Base-by-base conservation (phyloP, 345 rosid genomes). In the Passiflora organensis region DNA sequence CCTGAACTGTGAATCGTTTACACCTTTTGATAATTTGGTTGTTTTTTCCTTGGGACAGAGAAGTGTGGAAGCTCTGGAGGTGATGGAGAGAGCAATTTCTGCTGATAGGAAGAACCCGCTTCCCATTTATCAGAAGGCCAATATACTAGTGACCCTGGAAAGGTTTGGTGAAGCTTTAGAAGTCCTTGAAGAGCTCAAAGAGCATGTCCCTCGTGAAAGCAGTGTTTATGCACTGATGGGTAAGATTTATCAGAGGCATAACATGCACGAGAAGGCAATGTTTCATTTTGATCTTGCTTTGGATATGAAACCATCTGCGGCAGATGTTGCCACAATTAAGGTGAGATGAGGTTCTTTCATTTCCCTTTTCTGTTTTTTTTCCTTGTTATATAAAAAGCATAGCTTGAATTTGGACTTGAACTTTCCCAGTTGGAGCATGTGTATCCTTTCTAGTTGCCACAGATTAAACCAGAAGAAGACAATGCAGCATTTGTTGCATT, bases 91-190 rank as follows among this genome's bases (percentile, higher is more conserved):
- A 61, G 96, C 99, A 23, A 83, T 93, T 62, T 56, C 78, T 68
- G 95, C 99, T 6, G 99, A 93, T 59, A 78, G 77, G 65, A 93
- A 89, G 64, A 93, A 89, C 57, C 97, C 99, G 60, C 95, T 89
- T 72, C 97, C 99, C 25, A 86, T 86, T 95, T 93, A 93, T 71
- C 91, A 93, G 69, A 93, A 93, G 80, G 97, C 97, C 45, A 86
- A 78, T 67, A 82, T 89, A 41, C 89, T 89, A 12, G 77, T 83
- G 60, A 76, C 85, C 72, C 60, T 89, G 76, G 89, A 80, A 72
- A 77, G 70, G 48, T 79, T 81, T 67, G 89, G 86, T n/a, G 89
- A 85, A 75, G 99, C 99, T 56, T 63, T 89, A 23, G 80, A 82
- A 72, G 95, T 89, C 58, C 82, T 93, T 2, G 91, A 93, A 76